Conservation (phyloP, 2,329 filamentous ascomycete genomes). For the Xylariaceae sp. region DNA sequence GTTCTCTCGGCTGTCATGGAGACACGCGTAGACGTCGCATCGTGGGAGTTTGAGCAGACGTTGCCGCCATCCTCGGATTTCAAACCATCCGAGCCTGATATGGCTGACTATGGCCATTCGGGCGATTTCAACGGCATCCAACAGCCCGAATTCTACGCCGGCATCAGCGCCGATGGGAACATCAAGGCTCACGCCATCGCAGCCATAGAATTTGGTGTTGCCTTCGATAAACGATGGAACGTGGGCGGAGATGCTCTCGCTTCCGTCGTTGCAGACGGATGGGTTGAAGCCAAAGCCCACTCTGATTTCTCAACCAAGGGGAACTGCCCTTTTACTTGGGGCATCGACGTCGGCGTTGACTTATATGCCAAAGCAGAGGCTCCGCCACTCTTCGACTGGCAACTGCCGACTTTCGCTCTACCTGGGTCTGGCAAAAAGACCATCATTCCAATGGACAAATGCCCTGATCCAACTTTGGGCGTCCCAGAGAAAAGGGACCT, state of each 20-base stretch:
- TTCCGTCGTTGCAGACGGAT: background rate
- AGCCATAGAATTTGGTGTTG: background rate
- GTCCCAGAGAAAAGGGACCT: background rate
- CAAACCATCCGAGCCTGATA: background rate
- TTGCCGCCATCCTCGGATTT: background rate
- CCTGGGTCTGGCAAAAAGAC: background rate
- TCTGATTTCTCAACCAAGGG: background rate
- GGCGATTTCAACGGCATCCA: conserved; percentile 2
- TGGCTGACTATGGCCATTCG: background rate
- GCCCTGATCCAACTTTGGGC: background rate
- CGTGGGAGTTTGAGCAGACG: conserved; percentile 2
- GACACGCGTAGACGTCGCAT: background rate
- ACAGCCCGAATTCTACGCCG: background rate
- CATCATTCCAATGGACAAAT: conserved; percentile 1
- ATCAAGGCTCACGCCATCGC: background rate
- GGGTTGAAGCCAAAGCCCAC: background rate
- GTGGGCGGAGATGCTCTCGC: background rate
- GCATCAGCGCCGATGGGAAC: background rate
- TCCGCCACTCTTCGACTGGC: background rate
- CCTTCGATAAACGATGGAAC: background rate
- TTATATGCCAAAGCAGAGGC: conserved; percentile 4
- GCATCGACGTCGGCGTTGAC: background rate
- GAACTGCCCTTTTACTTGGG: conserved; percentile 2
- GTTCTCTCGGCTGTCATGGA: background rate
- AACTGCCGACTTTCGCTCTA: background rate